Evolutionary conservation across 345 rosid genomes (phyloP).

Genomic region (Pugionium dolabratum): DNA sequence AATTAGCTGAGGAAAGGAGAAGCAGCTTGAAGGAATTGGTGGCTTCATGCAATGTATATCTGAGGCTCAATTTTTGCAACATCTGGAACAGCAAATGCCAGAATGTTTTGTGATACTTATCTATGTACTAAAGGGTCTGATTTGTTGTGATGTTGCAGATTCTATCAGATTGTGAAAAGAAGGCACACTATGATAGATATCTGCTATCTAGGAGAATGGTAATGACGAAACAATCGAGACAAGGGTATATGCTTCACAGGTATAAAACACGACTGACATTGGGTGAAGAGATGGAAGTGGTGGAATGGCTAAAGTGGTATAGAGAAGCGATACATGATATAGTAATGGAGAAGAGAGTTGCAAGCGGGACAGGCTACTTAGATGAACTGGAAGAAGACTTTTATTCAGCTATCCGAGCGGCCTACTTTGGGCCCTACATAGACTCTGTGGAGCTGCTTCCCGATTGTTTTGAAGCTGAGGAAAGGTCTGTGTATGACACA

Average conservation of each 20-base stretch:
- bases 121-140: neutral
- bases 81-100: neutral
- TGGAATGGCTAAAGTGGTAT: conserved; percentile 91
- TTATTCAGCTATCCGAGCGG: conserved; percentile 73
- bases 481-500: conserved; percentile 75
- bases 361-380: conserved; percentile 63
- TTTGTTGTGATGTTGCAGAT: conserved; percentile 57
- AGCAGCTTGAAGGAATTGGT: no score
- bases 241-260: conserved; percentile 43
- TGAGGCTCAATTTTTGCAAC: neutral
- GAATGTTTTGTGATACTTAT: conserved; percentile 9
- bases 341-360: conserved; percentile 66
- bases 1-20: no score
- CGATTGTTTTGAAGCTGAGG: conserved; percentile 93
- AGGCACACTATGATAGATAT: conserved; percentile 68
- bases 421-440: conserved; percentile 82
- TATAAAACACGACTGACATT: conserved; percentile 46
- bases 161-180: conserved; percentile 76
- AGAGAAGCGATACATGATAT: conserved; percentile 76
- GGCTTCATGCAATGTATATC: neutral
- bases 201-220: conserved; percentile 60
- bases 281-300: conserved; percentile 76
- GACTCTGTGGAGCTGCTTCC: conserved; percentile 87
- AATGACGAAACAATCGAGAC: conserved; percentile 46
- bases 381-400: conserved; percentile 83